A percentile compares a stretch with the other conserved stretches of the same genome.
Conservation (phyloP, 176 grass and related monocot species). For the Eleusine indica region DNA sequence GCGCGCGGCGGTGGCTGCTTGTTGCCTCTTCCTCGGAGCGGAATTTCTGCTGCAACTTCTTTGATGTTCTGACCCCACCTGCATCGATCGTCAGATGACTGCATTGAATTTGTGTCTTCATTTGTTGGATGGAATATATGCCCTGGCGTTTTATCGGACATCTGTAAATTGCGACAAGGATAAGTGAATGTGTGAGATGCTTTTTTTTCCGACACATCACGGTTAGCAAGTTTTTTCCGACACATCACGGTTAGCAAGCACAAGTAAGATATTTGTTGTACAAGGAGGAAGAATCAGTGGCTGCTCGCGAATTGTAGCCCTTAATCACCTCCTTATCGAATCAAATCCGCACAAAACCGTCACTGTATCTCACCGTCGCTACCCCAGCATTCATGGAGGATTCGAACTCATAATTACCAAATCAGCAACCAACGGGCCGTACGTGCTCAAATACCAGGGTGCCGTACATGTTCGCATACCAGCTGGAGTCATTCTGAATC, state of each 20-base stretch:
- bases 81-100: too few relatives aligned
- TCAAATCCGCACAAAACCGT: neutral
- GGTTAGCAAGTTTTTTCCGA: too few relatives aligned
- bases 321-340: neutral
- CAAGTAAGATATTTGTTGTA: too few relatives aligned
- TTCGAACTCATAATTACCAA: neutral
- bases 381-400: neutral
- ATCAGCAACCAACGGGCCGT: neutral
- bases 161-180: too few relatives aligned
- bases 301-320: too few relatives aligned
- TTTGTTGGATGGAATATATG: too few relatives aligned
- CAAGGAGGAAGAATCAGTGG: too few relatives aligned
- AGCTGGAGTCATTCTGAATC: neutral
- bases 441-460: neutral
- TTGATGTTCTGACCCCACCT: neutral
- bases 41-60: neutral
- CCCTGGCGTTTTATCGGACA: too few relatives aligned
- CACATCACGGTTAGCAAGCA: too few relatives aligned
- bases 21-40: neutral
- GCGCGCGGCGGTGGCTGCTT: neutral
- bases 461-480: neutral
- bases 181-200: too few relatives aligned
- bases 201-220: too few relatives aligned
- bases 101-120: too few relatives aligned
- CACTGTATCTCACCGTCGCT: neutral